Conservation (phyloP, 2,329 filamentous ascomycete species). For the Bipolaris victoriae region DNA sequence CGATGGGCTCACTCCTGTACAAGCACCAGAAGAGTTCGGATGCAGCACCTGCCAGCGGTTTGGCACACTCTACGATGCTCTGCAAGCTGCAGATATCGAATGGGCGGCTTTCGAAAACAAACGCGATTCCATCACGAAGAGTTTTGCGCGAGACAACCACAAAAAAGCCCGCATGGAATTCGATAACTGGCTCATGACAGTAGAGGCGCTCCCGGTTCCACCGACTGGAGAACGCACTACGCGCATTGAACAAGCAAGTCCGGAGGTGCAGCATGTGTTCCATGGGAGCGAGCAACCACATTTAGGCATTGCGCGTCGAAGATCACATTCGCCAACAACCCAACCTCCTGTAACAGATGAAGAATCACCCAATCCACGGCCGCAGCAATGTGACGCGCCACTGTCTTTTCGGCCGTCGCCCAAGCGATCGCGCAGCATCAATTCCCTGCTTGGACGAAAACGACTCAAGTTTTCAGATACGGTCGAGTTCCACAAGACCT, state of each 20-base stretch:
- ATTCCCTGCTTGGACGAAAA: constrained; percentile 19
- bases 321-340: constrained; percentile 13
- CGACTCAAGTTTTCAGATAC: constrained; percentile 28
- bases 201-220: constrained; percentile 19
- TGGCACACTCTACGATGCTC: constrained; percentile 19
- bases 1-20: constrained; percentile 16
- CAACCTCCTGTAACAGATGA: neutral
- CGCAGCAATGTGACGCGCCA: constrained; percentile 1
- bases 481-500: constrained; percentile 27
- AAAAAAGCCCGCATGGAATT: constrained; percentile 26
- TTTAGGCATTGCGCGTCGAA: constrained; percentile 13
- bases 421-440: constrained; percentile 12
- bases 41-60: constrained; percentile 31
- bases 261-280: neutral
- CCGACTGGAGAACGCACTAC: constrained; percentile 2
- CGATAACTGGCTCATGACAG: constrained; percentile 35
- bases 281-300: constrained; percentile 5
- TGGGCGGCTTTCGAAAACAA: constrained; percentile 21
- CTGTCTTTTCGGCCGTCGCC: constrained; percentile 11
- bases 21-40: constrained; percentile 2
- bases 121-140: constrained; percentile 20
- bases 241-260: neutral
- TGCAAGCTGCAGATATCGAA: constrained; percentile 20
- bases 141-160: constrained; percentile 20
- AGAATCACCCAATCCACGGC: neutral